Percentiles rank a stretch among this genome's conserved stretches.
Conservation (phyloP, 2,329 filamentous ascomycete genomes). For the Emergomyces pasteurianus region DNA sequence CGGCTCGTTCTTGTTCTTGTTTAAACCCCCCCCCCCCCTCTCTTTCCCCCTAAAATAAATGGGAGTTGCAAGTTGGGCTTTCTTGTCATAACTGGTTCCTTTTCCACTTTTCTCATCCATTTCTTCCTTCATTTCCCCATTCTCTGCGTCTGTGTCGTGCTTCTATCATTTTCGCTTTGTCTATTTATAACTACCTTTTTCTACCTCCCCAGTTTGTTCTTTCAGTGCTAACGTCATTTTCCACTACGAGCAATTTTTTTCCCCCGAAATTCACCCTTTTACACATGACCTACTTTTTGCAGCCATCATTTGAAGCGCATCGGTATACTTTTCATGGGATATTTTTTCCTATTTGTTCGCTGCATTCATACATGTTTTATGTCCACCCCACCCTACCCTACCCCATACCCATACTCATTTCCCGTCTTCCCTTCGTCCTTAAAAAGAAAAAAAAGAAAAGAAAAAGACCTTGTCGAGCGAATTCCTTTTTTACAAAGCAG, state of each 20-base stretch:
- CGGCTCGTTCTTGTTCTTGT: neutral
- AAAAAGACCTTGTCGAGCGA: neutral
- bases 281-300: neutral
- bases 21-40: neutral
- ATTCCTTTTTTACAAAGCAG: slow-evolving; percentile 2
- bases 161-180: neutral
- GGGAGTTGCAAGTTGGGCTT: neutral
- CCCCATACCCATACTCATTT: too few relatives aligned
- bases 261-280: neutral
- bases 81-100: slow-evolving; percentile 4
- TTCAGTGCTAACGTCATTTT: neutral
- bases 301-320: neutral
- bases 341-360: slow-evolving; percentile 3
- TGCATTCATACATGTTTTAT: slow-evolving; percentile 4
- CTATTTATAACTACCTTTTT: neutral
- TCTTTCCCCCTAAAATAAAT: too few relatives aligned
- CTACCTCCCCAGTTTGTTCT: neutral
- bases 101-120: slow-evolving; percentile 3
- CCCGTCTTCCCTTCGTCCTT: neutral
- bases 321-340: neutral
- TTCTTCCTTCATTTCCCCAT: neutral
- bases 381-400: neutral
- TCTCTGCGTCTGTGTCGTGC: neutral
- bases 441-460: neutral
- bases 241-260: neutral